Evolutionary conservation across 176 grass and related monocot species (phyloP).

Genomic region (Alloteropsis semialata): DNA sequence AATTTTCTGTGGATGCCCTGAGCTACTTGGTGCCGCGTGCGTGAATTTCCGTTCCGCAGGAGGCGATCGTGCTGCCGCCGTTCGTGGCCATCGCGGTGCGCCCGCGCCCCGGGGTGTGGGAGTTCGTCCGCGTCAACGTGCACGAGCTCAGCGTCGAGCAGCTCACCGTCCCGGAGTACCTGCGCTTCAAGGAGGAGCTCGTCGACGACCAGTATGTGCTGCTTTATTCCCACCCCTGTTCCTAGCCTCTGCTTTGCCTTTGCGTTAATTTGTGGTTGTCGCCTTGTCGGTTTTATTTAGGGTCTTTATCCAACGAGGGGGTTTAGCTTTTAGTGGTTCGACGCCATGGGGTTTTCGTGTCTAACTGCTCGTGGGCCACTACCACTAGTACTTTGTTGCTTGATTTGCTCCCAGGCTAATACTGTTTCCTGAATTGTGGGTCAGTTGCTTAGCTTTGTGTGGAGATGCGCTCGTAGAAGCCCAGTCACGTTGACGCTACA

Average conservation of each 20-base stretch:
- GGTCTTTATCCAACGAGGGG: not conserved
- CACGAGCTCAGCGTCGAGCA: conserved; percentile 94
- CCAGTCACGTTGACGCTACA: not conserved
- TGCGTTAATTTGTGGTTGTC: not conserved
- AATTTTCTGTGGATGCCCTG: not conserved
- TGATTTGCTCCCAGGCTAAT: not conserved
- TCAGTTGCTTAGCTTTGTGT: not conserved
- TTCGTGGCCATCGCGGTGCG: conserved; percentile 97
- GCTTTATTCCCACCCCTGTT: not conserved
- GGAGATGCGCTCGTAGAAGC: not conserved
- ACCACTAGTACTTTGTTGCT: not conserved
- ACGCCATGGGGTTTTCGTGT: not conserved
- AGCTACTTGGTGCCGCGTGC: not conserved
- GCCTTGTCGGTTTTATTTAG: not conserved
- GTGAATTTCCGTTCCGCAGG: conserved; percentile 39
- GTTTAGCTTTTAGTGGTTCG: not conserved
- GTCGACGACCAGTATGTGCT: conserved; percentile 64
- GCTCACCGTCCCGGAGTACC: conserved; percentile 74
- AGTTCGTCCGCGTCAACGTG: conserved; percentile 88
- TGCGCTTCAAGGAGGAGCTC: conserved; percentile 92
- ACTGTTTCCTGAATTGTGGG: not conserved
- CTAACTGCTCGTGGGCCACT: not conserved
- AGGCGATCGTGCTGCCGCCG: conserved; percentile 92
- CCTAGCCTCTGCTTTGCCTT: not conserved
- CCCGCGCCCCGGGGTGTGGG: conserved; percentile 92